These are phyloP conservation scores for Cucumis melo DNA, from an alignment of 306 rosid species.

Conservation along the genomic window DNA sequence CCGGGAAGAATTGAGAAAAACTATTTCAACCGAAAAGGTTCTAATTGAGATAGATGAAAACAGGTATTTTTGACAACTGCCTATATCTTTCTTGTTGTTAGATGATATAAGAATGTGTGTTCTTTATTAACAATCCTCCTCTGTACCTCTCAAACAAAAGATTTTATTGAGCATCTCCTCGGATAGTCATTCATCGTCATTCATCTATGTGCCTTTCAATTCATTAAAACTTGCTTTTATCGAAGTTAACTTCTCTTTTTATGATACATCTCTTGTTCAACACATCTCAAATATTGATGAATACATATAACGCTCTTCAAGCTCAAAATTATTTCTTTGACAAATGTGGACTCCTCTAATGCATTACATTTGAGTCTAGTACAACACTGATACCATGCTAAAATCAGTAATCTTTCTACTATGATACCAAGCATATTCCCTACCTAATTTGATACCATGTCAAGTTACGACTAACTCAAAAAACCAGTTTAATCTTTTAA, in stretches of 20 bases:
- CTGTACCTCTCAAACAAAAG: not conserved
- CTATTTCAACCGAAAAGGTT: too few species aligned
- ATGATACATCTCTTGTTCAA: not conserved
- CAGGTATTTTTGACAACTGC: too few species aligned
- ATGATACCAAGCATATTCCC: not conserved
- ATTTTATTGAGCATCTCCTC: not conserved
- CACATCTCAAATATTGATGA: not conserved
- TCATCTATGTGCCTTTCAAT: not conserved
- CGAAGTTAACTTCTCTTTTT: not conserved
- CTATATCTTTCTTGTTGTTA: too few species aligned
- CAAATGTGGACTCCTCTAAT: not conserved
- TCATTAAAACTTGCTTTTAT: not conserved
- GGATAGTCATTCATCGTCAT: too few species aligned
- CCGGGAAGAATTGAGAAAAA: too few species aligned
- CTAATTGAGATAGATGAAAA: too few species aligned
- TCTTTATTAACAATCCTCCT: not conserved
- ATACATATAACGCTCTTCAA: not conserved
- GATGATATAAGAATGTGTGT: not conserved
- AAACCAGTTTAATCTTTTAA: not conserved
- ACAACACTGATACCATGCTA: not conserved
- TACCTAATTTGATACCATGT: not conserved
- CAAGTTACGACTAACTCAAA: not conserved
- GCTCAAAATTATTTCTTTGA: not conserved
- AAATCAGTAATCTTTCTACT: not conserved
- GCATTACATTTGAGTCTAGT: not conserved